These are phyloP conservation scores for Candida sanyiensis DNA, from an alignment of 805 yeast genomes.

Conservation along the genomic window DNA sequence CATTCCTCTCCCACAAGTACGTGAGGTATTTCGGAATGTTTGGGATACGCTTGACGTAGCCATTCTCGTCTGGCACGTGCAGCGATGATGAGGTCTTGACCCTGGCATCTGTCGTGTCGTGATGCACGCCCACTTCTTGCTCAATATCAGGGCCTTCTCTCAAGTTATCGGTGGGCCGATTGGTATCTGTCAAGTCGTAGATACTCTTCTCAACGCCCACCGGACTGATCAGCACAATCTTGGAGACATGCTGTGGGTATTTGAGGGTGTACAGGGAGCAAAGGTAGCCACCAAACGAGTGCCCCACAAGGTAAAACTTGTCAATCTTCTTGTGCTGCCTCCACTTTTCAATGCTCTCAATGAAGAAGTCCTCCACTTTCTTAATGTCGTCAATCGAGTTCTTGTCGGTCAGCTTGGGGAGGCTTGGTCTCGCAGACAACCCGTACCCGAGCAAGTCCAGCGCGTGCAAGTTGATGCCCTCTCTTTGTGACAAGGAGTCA, in stretches of 20 bases:
- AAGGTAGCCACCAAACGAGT: slow-evolving; percentile 68
- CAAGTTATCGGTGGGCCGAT: not conserved
- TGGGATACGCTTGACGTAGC: slow-evolving; percentile 32
- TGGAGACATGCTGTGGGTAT: slow-evolving; percentile 45
- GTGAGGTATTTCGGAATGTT: slow-evolving; percentile 32
- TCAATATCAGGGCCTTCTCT: slow-evolving; percentile 29
- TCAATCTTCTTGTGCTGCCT: slow-evolving; percentile 40
- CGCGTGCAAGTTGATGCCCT: slow-evolving; percentile 55
- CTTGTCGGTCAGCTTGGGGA: slow-evolving; percentile 18
- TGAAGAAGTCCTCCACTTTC: slow-evolving; percentile 30
- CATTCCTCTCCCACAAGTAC: slow-evolving; percentile 46
- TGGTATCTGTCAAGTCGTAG: slow-evolving; percentile 17
- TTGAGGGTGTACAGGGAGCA: slow-evolving; percentile 52
- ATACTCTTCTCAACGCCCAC: slow-evolving; percentile 66
- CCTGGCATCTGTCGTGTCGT: slow-evolving; percentile 14
- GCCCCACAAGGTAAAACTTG: slow-evolving; percentile 56
- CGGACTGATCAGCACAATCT: slow-evolving; percentile 57
- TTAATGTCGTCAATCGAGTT: slow-evolving; percentile 25
- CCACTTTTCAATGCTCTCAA: slow-evolving; percentile 57
- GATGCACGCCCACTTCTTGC: slow-evolving; percentile 27
- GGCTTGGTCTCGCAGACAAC: slow-evolving; percentile 47
- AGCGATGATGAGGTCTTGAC: slow-evolving; percentile 19
- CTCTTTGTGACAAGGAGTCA: slow-evolving; percentile 41
- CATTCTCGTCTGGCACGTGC: slow-evolving; percentile 25
- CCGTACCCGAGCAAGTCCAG: slow-evolving; percentile 62